Base-by-base conservation (phyloP, 2,329 filamentous ascomycete species). In the Fusarium euwallaceae region DNA sequence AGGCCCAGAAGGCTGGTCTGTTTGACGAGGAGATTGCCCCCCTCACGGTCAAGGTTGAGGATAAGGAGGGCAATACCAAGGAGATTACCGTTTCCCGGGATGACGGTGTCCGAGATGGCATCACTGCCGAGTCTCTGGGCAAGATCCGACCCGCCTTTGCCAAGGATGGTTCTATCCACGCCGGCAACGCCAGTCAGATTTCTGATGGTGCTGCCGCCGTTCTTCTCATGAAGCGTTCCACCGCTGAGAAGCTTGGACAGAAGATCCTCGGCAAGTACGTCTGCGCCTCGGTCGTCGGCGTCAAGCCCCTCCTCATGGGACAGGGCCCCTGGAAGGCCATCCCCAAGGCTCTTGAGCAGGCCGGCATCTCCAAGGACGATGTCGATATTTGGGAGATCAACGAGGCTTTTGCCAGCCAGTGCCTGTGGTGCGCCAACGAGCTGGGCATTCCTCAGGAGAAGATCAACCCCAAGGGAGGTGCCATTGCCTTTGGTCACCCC, bases 381-480 rank as follows among this genome's bases (percentile, higher is more conserved):
- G 95, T 99, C 34, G 97, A 98, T 82, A 96, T 98, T 81, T 98
- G 91, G 81, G 97, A 99, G 90, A 98, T 99, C 89, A 99, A 99
- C 88, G 97, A 99, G 90, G 97, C 97, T 1, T 99, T 99, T 83
- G 97, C 97, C 36, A 94, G 91, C 74, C 96, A 98, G 89, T 98
- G 95, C 84, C 84, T 98, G 76, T 98, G 94, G 93, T 98, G 95
- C 84, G 91, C 94, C 73, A 94, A 97, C 80, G 92, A 98, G 87
- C 90, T 99, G 24, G 93, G 92, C 53, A 86, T 99, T 32, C 93
- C 95, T 63, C 82, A 88, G 71, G 92, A 94, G 76, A 98, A 98
- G 90, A 92, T 99, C 81, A 98, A 98, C 87, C 96, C 96, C 79
- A 98, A 98, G 89, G 97, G 96, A 76, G 96, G 96, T 73, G 95